These are phyloP conservation scores for Solanum medicagineum DNA, from an alignment of 257 asterid species.

Conservation along the genomic window DNA sequence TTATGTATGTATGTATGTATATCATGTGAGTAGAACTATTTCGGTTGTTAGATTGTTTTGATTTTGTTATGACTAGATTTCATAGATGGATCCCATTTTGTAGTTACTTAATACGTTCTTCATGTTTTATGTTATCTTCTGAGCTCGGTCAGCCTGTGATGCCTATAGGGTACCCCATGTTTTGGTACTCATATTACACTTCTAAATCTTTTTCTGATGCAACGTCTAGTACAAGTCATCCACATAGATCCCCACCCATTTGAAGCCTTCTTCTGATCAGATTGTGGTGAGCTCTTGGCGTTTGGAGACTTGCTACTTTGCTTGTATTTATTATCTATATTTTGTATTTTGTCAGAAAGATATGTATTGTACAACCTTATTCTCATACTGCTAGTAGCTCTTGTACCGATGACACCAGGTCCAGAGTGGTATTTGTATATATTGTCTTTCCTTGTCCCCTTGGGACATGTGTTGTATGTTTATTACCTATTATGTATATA, in stretches of 20 bases:
- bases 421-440: background rate
- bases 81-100: background rate
- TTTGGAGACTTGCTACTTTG: background rate
- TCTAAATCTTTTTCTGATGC: background rate
- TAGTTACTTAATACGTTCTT: background rate
- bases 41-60: background rate
- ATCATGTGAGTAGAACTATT: background rate
- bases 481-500: background rate
- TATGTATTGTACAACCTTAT: background rate
- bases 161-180: background rate
- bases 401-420: background rate
- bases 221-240: background rate
- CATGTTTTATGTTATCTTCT: background rate
- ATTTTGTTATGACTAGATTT: background rate
- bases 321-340: background rate
- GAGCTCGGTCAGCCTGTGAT: background rate
- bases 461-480: background rate
- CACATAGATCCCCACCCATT: background rate
- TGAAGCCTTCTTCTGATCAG: background rate
- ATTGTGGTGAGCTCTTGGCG: background rate
- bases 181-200: background rate
- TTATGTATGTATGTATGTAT: background rate
- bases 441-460: background rate
- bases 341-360: background rate
- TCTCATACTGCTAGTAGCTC: background rate